A percentile compares a stretch with the other conserved stretches of the same genome.
Conservation (phyloP, 257 asterid genomes). For the Anisodus acutangulus region DNA sequence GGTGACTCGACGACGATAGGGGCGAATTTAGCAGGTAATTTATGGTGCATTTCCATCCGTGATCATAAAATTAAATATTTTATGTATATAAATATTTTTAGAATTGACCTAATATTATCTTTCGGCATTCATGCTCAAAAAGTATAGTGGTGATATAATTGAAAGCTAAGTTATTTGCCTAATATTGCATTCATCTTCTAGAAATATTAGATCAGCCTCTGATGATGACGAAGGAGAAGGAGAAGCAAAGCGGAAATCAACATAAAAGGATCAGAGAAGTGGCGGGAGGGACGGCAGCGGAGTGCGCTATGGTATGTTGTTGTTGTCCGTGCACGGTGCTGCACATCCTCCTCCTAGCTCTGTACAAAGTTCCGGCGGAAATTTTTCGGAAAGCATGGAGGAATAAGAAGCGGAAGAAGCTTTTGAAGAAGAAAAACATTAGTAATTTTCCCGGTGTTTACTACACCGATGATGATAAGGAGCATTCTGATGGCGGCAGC, state of each 20-base stretch:
- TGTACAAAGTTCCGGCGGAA: conserved; percentile 73
- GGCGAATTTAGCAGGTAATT: too few relatives aligned
- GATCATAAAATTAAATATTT: too few relatives aligned
- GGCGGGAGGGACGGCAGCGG: conserved; percentile 81
- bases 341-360: conserved; percentile 59
- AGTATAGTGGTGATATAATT: too few relatives aligned
- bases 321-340: conserved; percentile 82
- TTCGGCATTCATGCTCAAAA: too few relatives aligned
- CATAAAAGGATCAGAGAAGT: conserved; percentile 60
- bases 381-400: conserved; percentile 70
- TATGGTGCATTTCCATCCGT: too few relatives aligned
- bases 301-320: conserved; percentile 80
- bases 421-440: conserved; percentile 33
- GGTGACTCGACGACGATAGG: too few relatives aligned
- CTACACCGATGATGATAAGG: conserved; percentile 9
- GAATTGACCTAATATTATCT: too few relatives aligned
- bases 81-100: too few relatives aligned
- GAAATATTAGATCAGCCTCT: too few relatives aligned
- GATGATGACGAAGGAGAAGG: conserved; percentile 26
- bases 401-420: conserved; percentile 54
- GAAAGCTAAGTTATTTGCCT: too few relatives aligned
- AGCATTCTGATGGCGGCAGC: conserved; percentile 19
- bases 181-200: too few relatives aligned
- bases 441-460: neutral
- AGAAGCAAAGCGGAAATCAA: conserved; percentile 40